phyloP scores from a whole-genome alignment of 352 stramenopile species.

The Phytopythium sindhum region DNA sequence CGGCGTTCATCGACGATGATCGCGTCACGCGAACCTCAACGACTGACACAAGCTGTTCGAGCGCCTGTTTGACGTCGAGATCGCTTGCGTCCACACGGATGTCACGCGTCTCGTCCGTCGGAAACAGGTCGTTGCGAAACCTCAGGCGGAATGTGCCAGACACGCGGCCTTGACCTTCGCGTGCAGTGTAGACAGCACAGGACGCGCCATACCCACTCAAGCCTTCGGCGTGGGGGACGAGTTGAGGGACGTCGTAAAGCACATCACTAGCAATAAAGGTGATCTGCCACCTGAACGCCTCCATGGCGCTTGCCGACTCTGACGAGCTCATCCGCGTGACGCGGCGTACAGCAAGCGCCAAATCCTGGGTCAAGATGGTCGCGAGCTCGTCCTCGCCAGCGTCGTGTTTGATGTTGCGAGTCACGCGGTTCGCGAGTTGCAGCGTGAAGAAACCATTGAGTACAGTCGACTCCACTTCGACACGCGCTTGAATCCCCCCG shows the following conservation, averaged over 20 bases:
- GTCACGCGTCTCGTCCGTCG: slow-evolving; percentile 62
- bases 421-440: slow-evolving; percentile 47
- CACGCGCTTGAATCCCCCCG: slow-evolving; percentile 25
- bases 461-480: slow-evolving; percentile 60
- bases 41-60: slow-evolving; percentile 74
- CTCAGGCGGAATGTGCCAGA: slow-evolving; percentile 67
- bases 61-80: slow-evolving; percentile 40
- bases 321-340: slow-evolving; percentile 38
- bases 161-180: slow-evolving; percentile 57
- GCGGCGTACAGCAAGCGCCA: slow-evolving; percentile 51
- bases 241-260: slow-evolving; percentile 57
- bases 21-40: slow-evolving; percentile 59
- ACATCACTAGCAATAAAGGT: slow-evolving; percentile 67
- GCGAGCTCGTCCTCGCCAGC: slow-evolving; percentile 50
- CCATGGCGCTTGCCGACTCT: slow-evolving; percentile 22
- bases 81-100: slow-evolving; percentile 63
- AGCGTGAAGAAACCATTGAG: slow-evolving; percentile 68
- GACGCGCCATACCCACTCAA: slow-evolving; percentile 58
- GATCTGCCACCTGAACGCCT: slow-evolving; percentile 68
- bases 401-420: slow-evolving; percentile 67
- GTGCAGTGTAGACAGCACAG: slow-evolving; percentile 44
- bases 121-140: slow-evolving; percentile 73
- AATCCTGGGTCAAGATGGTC: slow-evolving; percentile 58
- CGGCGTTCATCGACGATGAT: slow-evolving; percentile 64
- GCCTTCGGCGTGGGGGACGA: slow-evolving; percentile 45